Percentiles rank a stretch among this genome's conserved stretches.
Conservation (phyloP, 192 early-diverging fungal genomes). For the Allomyces arbusculus region DNA sequence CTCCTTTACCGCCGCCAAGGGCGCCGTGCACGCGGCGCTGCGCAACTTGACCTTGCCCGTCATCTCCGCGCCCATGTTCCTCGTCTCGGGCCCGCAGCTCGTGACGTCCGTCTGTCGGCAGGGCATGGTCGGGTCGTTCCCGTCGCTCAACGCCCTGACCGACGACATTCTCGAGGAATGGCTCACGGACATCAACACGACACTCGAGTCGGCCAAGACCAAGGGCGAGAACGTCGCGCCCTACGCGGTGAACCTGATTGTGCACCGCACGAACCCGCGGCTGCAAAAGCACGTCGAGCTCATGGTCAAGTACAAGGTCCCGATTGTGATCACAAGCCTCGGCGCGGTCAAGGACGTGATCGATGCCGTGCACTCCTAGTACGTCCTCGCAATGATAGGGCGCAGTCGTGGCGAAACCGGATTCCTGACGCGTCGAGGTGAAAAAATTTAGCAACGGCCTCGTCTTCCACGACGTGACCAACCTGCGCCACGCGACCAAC, state of each 20-base stretch:
- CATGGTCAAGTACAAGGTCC: constrained; percentile 10
- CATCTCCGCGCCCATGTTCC: constrained; percentile 13
- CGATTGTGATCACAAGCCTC: constrained; percentile 11
- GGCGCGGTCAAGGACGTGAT: constrained; percentile 12
- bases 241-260: constrained; percentile 14
- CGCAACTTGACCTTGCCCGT: constrained; percentile 5
- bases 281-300: constrained; percentile 6
- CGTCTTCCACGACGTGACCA: constrained; percentile 15
- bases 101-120: constrained; percentile 7
- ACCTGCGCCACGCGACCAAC: constrained; percentile 9
- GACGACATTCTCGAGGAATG: constrained; percentile 7
- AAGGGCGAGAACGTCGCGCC: constrained; percentile 1
- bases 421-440: too few relatives aligned
- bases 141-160: constrained; percentile 12
- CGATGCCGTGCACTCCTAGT: constrained; percentile 7
- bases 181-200: constrained; percentile 5
- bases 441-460: constrained; percentile 3
- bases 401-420: neutral
- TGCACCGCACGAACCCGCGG: constrained; percentile 13
- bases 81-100: constrained; percentile 9
- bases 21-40: too few relatives aligned
- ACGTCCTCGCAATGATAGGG: too few relatives aligned
- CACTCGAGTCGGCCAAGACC: neutral
- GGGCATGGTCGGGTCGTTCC: constrained; percentile 12
- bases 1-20: too few relatives aligned